phyloP scores from a whole-genome alignment of 2,329 filamentous ascomycete species.

The Blastomyces parvus region DNA sequence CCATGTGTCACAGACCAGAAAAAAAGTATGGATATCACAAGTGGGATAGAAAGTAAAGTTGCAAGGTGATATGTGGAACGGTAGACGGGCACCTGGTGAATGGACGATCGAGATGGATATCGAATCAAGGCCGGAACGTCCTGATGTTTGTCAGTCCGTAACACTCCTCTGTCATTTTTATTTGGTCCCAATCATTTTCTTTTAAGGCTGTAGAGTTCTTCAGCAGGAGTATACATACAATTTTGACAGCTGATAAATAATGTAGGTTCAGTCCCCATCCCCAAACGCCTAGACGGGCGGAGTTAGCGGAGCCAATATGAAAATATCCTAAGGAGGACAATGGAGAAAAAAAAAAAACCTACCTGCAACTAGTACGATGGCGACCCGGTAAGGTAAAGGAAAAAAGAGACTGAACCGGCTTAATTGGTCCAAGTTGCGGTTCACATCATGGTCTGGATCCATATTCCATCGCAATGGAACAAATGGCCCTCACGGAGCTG shows the following conservation, averaged over 20 bases:
- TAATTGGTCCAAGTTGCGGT: conserved; percentile 34
- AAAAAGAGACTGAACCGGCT: conserved; percentile 81
- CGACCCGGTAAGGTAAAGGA: conserved; percentile 81
- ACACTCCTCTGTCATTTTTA: background rate
- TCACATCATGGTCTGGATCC: conserved; percentile 33
- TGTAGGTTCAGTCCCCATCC: conserved; percentile 91
- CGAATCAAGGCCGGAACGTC: conserved; percentile 79
- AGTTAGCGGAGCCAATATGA: background rate
- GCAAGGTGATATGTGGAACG: conserved; percentile 79
- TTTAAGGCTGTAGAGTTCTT: background rate
- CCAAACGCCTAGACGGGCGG: conserved; percentile 61
- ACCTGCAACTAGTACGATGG: conserved; percentile 78
- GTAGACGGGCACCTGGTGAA: conserved; percentile 64
- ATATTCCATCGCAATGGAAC: conserved; percentile 27
- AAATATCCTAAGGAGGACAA: background rate
- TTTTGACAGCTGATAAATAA: conserved; percentile 66
- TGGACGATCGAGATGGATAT: conserved; percentile 66
- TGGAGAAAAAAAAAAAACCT: conserved; percentile 23
- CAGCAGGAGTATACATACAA: conserved; percentile 44
- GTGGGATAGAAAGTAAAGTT: conserved; percentile 61
- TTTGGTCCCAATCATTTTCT: background rate
- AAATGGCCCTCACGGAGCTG: background rate
- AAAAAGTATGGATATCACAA: conserved; percentile 60
- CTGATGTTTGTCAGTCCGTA: conserved; percentile 28
- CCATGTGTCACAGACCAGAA: conserved; percentile 79